phyloP scores from a whole-genome alignment of 1,284 basidiomycete genomes.

The Sphaerobolus stellatus region DNA sequence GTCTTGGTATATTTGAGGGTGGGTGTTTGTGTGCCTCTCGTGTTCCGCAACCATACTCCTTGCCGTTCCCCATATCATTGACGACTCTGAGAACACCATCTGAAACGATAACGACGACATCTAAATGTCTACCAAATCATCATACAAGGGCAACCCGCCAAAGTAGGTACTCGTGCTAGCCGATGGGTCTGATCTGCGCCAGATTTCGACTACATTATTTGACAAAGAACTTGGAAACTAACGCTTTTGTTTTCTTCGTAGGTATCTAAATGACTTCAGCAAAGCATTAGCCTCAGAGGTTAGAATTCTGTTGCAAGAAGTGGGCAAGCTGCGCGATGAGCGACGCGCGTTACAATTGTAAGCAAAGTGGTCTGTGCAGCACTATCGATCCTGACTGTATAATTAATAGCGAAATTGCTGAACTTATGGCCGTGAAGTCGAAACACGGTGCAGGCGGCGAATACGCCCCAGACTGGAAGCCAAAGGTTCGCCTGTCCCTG shows the following conservation, averaged over 20 bases:
- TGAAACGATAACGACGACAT: too few species aligned
- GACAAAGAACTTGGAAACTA: neutral
- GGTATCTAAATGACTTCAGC: constrained; percentile 65
- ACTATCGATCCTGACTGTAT: neutral
- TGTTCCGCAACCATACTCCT: constrained; percentile 1
- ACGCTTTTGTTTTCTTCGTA: neutral
- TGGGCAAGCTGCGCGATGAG: constrained; percentile 74
- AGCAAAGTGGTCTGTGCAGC: neutral
- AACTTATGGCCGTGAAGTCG: constrained; percentile 17
- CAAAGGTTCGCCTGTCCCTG: constrained; percentile 1
- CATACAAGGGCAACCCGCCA: constrained; percentile 12
- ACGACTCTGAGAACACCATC: too few species aligned
- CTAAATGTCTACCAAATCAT: constrained; percentile 11
- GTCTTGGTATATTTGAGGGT: constrained; percentile 9
- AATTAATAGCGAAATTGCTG: constrained; percentile 14
- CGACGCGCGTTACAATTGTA: constrained; percentile 48
- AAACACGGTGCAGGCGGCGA: constrained; percentile 17
- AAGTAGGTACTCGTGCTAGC: neutral
- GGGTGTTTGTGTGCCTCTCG: neutral
- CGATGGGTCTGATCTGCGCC: neutral
- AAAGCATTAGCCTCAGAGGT: constrained; percentile 77
- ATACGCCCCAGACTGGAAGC: constrained; percentile 12
- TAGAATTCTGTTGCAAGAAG: constrained; percentile 69
- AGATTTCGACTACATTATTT: too few species aligned
- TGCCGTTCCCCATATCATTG: neutral